Conservation (phyloP, 805 yeast species). For the Cyberlindnera americana region DNA sequence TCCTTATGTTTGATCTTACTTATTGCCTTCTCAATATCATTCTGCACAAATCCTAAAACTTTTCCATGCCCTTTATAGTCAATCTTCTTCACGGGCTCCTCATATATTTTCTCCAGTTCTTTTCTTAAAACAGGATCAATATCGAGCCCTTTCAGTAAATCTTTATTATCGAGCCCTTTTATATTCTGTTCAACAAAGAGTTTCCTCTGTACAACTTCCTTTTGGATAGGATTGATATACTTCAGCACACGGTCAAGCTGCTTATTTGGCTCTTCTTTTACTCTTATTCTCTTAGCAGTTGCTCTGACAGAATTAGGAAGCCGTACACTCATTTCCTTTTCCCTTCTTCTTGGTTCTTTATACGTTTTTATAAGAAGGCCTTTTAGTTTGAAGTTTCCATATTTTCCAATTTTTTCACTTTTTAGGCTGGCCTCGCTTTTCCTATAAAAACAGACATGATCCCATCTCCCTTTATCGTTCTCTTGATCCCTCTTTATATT, state of each 20-base stretch:
- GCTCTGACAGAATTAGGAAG: background rate
- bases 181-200: slow-evolving; percentile 17
- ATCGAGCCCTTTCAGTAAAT: slow-evolving; percentile 5
- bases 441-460: too few species aligned
- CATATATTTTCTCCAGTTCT: slow-evolving; percentile 12
- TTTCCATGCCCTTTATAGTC: slow-evolving; percentile 4
- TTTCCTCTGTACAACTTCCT: slow-evolving; percentile 15
- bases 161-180: slow-evolving; percentile 3
- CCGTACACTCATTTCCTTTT: slow-evolving; percentile 2
- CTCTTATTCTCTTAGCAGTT: background rate
- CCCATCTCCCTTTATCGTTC: too few species aligned
- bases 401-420: too few species aligned
- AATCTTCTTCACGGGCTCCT: slow-evolving; percentile 5
- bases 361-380: background rate
- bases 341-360: too few species aligned
- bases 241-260: slow-evolving; percentile 5
- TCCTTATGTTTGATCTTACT: slow-evolving; percentile 6
- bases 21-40: slow-evolving; percentile 7
- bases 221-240: slow-evolving; percentile 14
- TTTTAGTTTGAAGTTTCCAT: background rate
- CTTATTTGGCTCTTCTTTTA: background rate
- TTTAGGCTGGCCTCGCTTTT: too few species aligned
- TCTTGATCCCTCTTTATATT: background rate
- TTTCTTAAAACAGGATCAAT: slow-evolving; percentile 14
- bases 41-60: slow-evolving; percentile 6